phyloP scores from a whole-genome alignment of 371 early-diverging fungal species.

The Mucor mucedo region DNA sequence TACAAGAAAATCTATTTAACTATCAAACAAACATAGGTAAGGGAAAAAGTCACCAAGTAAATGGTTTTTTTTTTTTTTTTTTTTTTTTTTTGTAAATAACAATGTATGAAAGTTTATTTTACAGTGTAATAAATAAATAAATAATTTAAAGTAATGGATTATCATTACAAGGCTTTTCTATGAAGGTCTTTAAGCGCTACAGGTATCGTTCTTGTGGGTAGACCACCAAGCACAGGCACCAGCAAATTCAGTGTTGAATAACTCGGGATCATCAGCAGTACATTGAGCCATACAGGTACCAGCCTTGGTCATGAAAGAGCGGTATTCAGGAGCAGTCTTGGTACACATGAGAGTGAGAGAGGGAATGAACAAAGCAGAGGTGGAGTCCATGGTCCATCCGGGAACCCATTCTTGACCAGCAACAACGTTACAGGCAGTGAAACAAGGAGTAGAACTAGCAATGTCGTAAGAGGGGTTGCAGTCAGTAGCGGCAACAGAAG shows the following conservation, averaged over 20 bases:
- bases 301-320: constrained; percentile 40
- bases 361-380: constrained; percentile 34
- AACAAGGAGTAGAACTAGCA: constrained; percentile 32
- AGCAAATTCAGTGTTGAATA: constrained; percentile 23
- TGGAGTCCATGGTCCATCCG: constrained; percentile 34
- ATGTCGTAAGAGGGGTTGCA: constrained; percentile 44
- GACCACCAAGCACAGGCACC: constrained; percentile 31
- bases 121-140: too few species aligned
- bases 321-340: constrained; percentile 27
- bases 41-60: not conserved
- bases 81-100: too few species aligned
- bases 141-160: too few species aligned
- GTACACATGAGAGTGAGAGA: constrained; percentile 37
- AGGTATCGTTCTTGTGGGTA: constrained; percentile 27
- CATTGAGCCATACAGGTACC: constrained; percentile 45
- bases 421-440: constrained; percentile 33
- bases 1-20: too few species aligned
- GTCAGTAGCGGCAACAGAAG: constrained; percentile 19
- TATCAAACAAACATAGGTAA: too few species aligned
- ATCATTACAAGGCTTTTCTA: too few species aligned
- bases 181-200: not conserved
- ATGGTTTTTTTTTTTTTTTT: too few species aligned
- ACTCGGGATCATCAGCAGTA: constrained; percentile 15
- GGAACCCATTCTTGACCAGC: constrained; percentile 18
- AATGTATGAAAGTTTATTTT: too few species aligned